A percentile compares a stretch with the other conserved stretches of the same genome.
Evolutionary conservation across 306 rosid species (phyloP).

Genomic region (Fragaria ananassa): DNA sequence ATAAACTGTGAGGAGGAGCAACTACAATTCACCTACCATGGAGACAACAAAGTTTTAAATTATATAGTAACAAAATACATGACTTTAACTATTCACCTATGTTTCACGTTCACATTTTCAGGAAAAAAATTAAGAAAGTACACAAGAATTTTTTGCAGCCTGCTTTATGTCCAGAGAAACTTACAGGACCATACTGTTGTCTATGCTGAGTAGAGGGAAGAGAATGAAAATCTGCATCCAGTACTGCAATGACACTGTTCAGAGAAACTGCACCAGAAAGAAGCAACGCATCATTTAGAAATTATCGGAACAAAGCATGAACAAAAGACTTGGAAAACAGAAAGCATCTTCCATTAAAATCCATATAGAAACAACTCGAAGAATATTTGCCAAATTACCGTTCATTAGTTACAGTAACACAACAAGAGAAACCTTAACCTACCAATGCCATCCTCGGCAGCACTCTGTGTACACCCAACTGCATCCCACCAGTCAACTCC

Average conservation of each 20-base stretch:
- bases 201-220: constrained; percentile 92
- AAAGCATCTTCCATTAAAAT: background rate
- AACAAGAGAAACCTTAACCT: constrained; percentile 12
- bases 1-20: background rate
- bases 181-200: constrained; percentile 97
- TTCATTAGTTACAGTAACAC: constrained; percentile 5
- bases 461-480: constrained; percentile 98
- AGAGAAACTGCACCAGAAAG: constrained; percentile 69
- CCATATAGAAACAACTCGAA: background rate
- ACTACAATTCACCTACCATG: background rate
- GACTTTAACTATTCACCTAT: background rate
- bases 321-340: background rate
- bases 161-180: constrained; percentile 37
- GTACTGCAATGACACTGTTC: constrained; percentile 91
- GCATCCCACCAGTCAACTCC: constrained; percentile 99
- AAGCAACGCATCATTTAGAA: constrained; percentile 10
- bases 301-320: background rate
- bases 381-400: background rate
- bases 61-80: background rate
- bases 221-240: constrained; percentile 99
- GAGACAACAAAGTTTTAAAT: background rate
- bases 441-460: constrained; percentile 99
- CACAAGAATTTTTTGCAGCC: background rate
- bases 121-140: background rate
- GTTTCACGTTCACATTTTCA: background rate